Percentiles rank a stretch among this genome's conserved stretches.
phyloP scores from a whole-genome alignment of 805 yeast species.

The Jamesozyma spencerorum region DNA sequence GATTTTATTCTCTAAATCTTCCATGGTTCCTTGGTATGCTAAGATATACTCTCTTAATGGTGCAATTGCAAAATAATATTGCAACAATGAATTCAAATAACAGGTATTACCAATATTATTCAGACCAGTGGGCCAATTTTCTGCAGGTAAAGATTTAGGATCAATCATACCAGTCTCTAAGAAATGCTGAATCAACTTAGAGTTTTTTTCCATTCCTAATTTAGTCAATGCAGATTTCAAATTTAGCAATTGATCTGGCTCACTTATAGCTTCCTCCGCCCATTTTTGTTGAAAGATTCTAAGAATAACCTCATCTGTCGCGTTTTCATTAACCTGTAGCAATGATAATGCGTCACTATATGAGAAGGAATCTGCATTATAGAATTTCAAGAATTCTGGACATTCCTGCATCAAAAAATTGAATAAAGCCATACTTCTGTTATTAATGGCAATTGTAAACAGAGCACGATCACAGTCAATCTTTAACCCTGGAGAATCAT shows the following conservation, averaged over 20 bases:
- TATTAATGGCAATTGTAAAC: conserved; percentile 47
- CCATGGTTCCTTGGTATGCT: conserved; percentile 38
- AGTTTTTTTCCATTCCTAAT: conserved; percentile 46
- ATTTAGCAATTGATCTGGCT: conserved; percentile 41
- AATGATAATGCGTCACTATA: conserved; percentile 37
- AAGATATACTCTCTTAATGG: conserved; percentile 67
- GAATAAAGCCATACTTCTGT: conserved; percentile 51
- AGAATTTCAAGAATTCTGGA: conserved; percentile 22
- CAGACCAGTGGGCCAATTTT: conserved; percentile 81
- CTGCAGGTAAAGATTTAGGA: conserved; percentile 48
- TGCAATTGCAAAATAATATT: conserved; percentile 77
- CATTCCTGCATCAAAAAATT: conserved; percentile 39
- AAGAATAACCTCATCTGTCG: conserved; percentile 43
- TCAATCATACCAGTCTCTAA: conserved; percentile 56
- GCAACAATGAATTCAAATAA: conserved; percentile 81
- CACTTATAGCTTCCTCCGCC: conserved; percentile 17
- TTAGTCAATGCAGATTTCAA: conserved; percentile 50
- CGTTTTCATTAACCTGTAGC: conserved; percentile 41
- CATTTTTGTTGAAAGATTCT: conserved; percentile 28
- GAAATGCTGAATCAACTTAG: conserved; percentile 47
- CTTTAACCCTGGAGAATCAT: conserved; percentile 40
- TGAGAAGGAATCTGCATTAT: conserved; percentile 20
- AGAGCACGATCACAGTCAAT: conserved; percentile 43
- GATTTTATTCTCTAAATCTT: conserved; percentile 20
- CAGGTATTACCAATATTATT: conserved; percentile 95